Conservation (phyloP, 371 early-diverging fungal genomes). For the Lichtheimia hyalospora region DNA sequence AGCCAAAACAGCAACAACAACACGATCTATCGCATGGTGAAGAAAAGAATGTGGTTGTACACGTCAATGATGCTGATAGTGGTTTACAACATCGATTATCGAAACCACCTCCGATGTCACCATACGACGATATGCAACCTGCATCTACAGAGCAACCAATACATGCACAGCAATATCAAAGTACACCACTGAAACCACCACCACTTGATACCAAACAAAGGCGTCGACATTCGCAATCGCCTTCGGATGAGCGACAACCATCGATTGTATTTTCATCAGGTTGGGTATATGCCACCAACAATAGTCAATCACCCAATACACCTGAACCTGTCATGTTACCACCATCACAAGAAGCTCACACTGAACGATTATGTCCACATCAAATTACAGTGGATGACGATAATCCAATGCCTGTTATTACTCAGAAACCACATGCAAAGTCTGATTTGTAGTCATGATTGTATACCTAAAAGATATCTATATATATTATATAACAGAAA, state of each 20-base stretch:
- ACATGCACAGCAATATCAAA: no score
- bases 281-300: constrained; percentile 4
- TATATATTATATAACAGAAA: no score
- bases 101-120: constrained; percentile 7
- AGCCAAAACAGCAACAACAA: background rate
- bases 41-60: no score
- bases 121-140: background rate
- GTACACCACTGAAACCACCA: no score
- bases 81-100: constrained; percentile 3
- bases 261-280: constrained; percentile 8
- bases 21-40: no score
- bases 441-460: no score
- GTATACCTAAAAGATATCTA: no score
- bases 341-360: background rate
- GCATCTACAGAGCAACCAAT: no score
- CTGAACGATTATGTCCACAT: constrained; percentile 3
- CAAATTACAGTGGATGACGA: constrained; percentile 1
- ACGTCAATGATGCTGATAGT: background rate
- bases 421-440: constrained; percentile 1
- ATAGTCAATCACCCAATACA: background rate
- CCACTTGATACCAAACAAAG: no score
- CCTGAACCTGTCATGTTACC: background rate
- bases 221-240: no score
- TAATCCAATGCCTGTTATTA: background rate
- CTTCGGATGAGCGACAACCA: background rate